These are phyloP conservation scores for Piper longum DNA, from an alignment of 164 flowering plant genomes.

Conservation along the genomic window DNA sequence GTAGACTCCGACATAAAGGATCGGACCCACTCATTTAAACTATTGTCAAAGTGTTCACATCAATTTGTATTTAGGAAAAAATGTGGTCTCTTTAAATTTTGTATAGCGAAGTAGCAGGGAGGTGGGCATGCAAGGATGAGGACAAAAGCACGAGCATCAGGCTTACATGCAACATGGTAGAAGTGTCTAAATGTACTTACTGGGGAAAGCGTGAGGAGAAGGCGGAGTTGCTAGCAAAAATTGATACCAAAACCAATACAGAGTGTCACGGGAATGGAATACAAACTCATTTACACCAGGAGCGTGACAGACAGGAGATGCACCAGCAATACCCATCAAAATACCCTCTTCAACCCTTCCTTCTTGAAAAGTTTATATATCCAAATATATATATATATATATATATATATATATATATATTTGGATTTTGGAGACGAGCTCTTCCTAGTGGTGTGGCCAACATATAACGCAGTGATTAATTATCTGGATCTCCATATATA, in stretches of 20 bases:
- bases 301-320: neutral
- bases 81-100: no score
- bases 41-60: neutral
- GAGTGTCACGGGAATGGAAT: neutral
- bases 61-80: neutral
- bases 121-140: neutral
- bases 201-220: neutral
- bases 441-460: no score
- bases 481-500: no score
- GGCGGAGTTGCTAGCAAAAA: neutral
- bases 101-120: neutral
- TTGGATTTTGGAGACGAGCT: no score
- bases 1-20: constrained; percentile 1
- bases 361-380: no score
- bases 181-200: neutral
- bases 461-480: no score
- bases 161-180: neutral
- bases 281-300: neutral
- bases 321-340: neutral
- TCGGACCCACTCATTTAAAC: neutral
- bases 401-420: no score
- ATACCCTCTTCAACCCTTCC: no score
- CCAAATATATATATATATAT: no score
- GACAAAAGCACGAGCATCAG: neutral
- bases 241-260: neutral